Evolutionary conservation across 176 grass and related monocot genomes (phyloP).

Genomic region (Chloris gayana): DNA sequence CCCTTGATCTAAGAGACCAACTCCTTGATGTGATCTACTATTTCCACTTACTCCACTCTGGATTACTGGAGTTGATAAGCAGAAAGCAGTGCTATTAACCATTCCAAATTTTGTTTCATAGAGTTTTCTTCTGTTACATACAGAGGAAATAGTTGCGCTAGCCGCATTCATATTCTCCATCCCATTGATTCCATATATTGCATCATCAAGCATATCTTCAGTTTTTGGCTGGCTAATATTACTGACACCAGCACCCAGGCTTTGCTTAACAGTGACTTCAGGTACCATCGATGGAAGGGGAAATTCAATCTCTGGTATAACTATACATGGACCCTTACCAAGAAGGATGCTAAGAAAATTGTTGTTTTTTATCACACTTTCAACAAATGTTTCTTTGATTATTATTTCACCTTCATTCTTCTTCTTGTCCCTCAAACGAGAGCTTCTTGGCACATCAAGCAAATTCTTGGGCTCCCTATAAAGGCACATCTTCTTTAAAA

Average conservation of each 20-base stretch:
- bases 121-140: slow-evolving; percentile 50
- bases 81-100: slow-evolving; percentile 48
- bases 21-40: slow-evolving; percentile 37
- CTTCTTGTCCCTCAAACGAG: slow-evolving; percentile 81
- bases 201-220: slow-evolving; percentile 47
- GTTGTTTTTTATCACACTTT: slow-evolving; percentile 86
- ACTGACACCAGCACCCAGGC: slow-evolving; percentile 48
- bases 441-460: slow-evolving; percentile 75
- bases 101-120: slow-evolving; percentile 60
- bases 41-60: slow-evolving; percentile 50
- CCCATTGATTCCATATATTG: slow-evolving; percentile 36
- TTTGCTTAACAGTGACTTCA: slow-evolving; percentile 60
- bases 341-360: slow-evolving; percentile 83
- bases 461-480: slow-evolving; percentile 59
- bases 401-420: slow-evolving; percentile 86
- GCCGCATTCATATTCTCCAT: slow-evolving; percentile 40
- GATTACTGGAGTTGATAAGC: slow-evolving; percentile 51
- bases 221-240: slow-evolving; percentile 48
- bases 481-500: slow-evolving; percentile 33
- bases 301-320: slow-evolving; percentile 67
- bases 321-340: slow-evolving; percentile 71
- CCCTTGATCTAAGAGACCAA: slow-evolving; percentile 86
- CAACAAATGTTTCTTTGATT: slow-evolving; percentile 87
- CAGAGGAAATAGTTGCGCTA: slow-evolving; percentile 37
- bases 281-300: slow-evolving; percentile 47